Conservation (phyloP, 768 basidiomycete species). For the Tricholoma matsutake region DNA sequence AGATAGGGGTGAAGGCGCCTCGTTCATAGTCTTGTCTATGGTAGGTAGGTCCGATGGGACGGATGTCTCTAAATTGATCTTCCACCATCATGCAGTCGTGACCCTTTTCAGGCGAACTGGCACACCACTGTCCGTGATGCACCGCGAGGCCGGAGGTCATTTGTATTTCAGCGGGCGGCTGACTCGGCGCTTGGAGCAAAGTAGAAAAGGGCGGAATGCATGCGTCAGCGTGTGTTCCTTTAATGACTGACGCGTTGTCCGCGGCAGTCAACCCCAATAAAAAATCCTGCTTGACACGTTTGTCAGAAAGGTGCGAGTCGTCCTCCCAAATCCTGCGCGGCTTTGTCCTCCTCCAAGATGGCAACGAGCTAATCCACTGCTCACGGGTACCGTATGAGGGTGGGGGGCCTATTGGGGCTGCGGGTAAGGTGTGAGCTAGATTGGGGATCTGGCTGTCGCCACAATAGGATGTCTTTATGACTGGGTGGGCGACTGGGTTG, state of each 20-base stretch:
- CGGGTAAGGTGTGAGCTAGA: constrained; percentile 56
- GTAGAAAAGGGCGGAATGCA: constrained; percentile 72
- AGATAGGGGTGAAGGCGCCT: constrained; percentile 58
- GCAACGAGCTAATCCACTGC: constrained; percentile 71
- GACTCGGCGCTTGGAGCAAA: constrained; percentile 20
- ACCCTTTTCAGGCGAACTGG: constrained; percentile 23
- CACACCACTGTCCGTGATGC: constrained; percentile 37
- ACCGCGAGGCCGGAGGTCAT: constrained; percentile 39
- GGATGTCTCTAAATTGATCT: constrained; percentile 15
- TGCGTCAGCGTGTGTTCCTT: constrained; percentile 83
- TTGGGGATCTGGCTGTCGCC: constrained; percentile 43
- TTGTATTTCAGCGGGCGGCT: constrained; percentile 26
- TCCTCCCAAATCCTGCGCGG: constrained; percentile 67
- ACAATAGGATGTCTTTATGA: constrained; percentile 56
- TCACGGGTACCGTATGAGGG: constrained; percentile 65
- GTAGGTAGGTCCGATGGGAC: constrained; percentile 23
- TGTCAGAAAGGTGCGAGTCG: constrained; percentile 31
- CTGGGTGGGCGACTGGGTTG: constrained; percentile 59
- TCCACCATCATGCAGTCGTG: constrained; percentile 29
- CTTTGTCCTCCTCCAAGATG: constrained; percentile 69
- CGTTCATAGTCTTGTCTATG: constrained; percentile 32
- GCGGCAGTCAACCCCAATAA: constrained; percentile 68
- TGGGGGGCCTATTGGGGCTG: constrained; percentile 57
- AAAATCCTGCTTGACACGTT: constrained; percentile 55
- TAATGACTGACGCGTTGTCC: constrained; percentile 79